phyloP scores from a whole-genome alignment of 345 rosid genomes.

The Turnera subulata region DNA sequence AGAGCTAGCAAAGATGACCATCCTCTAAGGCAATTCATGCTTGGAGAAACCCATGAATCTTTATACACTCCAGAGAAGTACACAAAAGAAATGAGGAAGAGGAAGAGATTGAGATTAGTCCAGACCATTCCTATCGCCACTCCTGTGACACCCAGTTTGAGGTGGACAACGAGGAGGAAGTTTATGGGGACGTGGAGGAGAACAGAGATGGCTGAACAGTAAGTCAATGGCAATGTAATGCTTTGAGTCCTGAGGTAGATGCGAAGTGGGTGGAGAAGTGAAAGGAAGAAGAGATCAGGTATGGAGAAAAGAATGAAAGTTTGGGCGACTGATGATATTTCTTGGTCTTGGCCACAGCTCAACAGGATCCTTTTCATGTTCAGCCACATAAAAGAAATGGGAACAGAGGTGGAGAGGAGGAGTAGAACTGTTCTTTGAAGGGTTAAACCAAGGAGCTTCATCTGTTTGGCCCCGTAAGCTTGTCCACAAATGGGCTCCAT shows the following conservation, averaged over 20 bases:
- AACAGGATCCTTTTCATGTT: slow-evolving; percentile 67
- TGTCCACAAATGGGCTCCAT: slow-evolving; percentile 99
- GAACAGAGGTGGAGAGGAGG: slow-evolving; percentile 74
- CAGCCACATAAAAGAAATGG: slow-evolving; percentile 81
- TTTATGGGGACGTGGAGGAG: slow-evolving; percentile 79
- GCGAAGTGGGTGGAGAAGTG: slow-evolving; percentile 89
- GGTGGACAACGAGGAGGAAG: slow-evolving; percentile 64
- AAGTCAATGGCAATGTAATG: slow-evolving; percentile 81
- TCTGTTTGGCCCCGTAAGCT: slow-evolving; percentile 91
- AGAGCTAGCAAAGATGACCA: slow-evolving; percentile 88
- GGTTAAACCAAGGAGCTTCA: slow-evolving; percentile 83
- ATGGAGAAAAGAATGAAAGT: slow-evolving; percentile 70
- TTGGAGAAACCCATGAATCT: slow-evolving; percentile 80
- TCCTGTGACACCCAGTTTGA: slow-evolving; percentile 81
- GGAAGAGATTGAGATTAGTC: slow-evolving; percentile 77
- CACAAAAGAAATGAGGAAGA: slow-evolving; percentile 57
- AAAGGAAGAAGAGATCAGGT: slow-evolving; percentile 88
- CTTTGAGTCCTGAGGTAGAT: slow-evolving; percentile 80
- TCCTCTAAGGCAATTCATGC: slow-evolving; percentile 66
- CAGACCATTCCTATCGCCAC: slow-evolving; percentile 87
- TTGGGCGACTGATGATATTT: slow-evolving; percentile 68
- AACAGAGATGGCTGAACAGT: slow-evolving; percentile 80
- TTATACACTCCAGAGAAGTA: slow-evolving; percentile 67
- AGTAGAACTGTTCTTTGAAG: slow-evolving; percentile 93
- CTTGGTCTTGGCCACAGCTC: slow-evolving; percentile 80